Percentiles rank a stretch among this genome's conserved stretches.
Conservation (phyloP, 2,329 filamentous ascomycete genomes). For the Pseudocercospora macadamiae region DNA sequence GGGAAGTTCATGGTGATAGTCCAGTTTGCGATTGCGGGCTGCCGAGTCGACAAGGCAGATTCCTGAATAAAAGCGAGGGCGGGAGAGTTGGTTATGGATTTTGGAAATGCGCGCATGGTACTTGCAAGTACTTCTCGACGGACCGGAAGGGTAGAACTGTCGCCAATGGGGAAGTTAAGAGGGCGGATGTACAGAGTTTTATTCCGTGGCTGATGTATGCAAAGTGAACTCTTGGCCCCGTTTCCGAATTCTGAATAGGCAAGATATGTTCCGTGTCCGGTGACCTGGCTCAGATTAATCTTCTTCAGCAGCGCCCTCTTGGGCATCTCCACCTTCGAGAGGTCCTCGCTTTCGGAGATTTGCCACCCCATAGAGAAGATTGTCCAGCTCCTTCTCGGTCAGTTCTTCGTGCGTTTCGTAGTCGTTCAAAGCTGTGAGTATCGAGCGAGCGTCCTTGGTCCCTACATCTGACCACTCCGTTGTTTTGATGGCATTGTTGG, state of each 20-base stretch:
- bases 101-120: slow-evolving; percentile 26
- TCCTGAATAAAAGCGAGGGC: not conserved
- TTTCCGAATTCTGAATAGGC: too few relatives aligned
- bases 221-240: not conserved
- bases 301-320: slow-evolving; percentile 8
- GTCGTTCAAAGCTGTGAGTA: slow-evolving; percentile 22
- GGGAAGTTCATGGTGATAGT: slow-evolving; percentile 23
- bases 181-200: slow-evolving; percentile 23
- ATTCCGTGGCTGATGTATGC: slow-evolving; percentile 26
- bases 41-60: slow-evolving; percentile 17
- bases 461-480: not conserved
- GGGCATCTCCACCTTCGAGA: slow-evolving; percentile 9
- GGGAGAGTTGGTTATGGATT: slow-evolving; percentile 20
- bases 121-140: slow-evolving; percentile 25
- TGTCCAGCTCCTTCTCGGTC: slow-evolving; percentile 45
- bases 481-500: not conserved
- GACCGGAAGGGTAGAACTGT: slow-evolving; percentile 26
- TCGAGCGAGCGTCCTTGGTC: not conserved
- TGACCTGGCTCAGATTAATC: too few relatives aligned
- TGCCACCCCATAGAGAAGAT: slow-evolving; percentile 51
- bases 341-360: slow-evolving; percentile 53
- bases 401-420: slow-evolving; percentile 23
- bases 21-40: slow-evolving; percentile 27
- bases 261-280: too few relatives aligned
- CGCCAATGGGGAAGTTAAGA: slow-evolving; percentile 23